These are phyloP conservation scores for Chaetomiaceae sp. DNA, from an alignment of 2,329 filamentous ascomycete genomes.

Conservation along the genomic window DNA sequence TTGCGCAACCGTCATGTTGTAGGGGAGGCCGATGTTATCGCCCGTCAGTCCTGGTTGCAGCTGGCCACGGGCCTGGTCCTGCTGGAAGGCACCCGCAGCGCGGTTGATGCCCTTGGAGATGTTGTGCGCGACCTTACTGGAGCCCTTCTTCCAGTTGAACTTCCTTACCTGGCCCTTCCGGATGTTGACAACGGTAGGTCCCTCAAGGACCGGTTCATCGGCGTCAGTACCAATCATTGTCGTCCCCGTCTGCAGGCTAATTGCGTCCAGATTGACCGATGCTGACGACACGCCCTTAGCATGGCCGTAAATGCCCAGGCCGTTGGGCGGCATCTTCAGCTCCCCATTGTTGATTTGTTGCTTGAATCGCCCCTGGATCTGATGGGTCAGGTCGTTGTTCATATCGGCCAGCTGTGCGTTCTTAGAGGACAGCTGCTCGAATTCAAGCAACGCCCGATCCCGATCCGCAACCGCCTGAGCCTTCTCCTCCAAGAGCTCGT, in stretches of 20 bases:
- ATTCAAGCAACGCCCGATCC: constrained; percentile 89
- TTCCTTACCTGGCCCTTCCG: constrained; percentile 91
- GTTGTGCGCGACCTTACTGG: constrained; percentile 88
- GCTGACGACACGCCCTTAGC: constrained; percentile 45
- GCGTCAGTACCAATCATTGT: constrained; percentile 56
- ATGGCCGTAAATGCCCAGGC: constrained; percentile 52
- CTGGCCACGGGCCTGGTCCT: constrained; percentile 39
- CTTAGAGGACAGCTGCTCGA: constrained; percentile 88
- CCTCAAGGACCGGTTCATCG: constrained; percentile 62
- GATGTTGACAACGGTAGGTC: constrained; percentile 92
- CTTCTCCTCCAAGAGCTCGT: constrained; percentile 79
- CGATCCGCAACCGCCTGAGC: constrained; percentile 75
- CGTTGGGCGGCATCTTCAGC: constrained; percentile 41
- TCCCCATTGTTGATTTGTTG: constrained; percentile 54
- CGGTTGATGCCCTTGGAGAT: constrained; percentile 92
- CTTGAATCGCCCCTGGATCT: constrained; percentile 91
- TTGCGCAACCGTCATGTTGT: constrained; percentile 59
- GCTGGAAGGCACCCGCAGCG: constrained; percentile 70
- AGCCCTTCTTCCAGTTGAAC: constrained; percentile 98
- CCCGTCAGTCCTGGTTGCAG: constrained; percentile 48
- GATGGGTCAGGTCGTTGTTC: constrained; percentile 91
- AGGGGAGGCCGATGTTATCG: constrained; percentile 63
- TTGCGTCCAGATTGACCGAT: constrained; percentile 45
- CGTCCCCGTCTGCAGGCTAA: constrained; percentile 50
- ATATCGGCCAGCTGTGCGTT: constrained; percentile 91